Evolutionary conservation across 1,139 yeast genomes (phyloP).

Genomic region (Hansenula anomala): DNA sequence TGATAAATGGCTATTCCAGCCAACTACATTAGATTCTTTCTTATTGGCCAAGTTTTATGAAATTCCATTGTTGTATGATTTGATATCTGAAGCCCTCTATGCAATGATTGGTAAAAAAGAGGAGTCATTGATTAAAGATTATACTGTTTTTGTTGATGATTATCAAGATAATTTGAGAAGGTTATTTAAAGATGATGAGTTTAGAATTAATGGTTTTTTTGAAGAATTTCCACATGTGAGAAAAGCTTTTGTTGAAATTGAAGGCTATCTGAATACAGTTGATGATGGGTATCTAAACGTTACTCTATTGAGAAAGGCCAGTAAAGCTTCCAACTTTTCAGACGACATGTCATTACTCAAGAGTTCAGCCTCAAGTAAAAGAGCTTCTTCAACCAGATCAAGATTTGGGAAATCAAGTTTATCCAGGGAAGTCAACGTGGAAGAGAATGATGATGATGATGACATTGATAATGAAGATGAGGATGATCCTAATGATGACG

Average conservation of each 20-base stretch:
- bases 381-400: conserved; percentile 7
- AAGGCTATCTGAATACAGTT: conserved; percentile 41
- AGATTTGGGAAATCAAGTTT: conserved; percentile 20
- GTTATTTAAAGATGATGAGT: conserved; percentile 11
- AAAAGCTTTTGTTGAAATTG: conserved; percentile 25
- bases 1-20: conserved; percentile 62
- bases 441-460: conserved; percentile 10
- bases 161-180: conserved; percentile 11
- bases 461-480: conserved; percentile 16
- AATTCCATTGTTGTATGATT: conserved; percentile 63
- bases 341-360: conserved; percentile 3
- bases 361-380: conserved; percentile 8
- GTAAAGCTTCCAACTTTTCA: conserved; percentile 21
- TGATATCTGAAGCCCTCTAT: conserved; percentile 62
- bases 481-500: conserved; percentile 4
- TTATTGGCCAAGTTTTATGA: conserved; percentile 59
- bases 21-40: conserved; percentile 62
- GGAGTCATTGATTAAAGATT: conserved; percentile 40
- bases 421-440: conserved; percentile 14
- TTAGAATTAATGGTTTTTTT: conserved; percentile 7
- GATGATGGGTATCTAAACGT: conserved; percentile 64
- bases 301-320: conserved; percentile 44
- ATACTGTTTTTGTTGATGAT: conserved; percentile 17
- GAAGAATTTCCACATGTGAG: conserved; percentile 19
- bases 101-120: conserved; percentile 67